Base-by-base conservation (phyloP, 106 monocot species). In the Vanilla planifolia region DNA sequence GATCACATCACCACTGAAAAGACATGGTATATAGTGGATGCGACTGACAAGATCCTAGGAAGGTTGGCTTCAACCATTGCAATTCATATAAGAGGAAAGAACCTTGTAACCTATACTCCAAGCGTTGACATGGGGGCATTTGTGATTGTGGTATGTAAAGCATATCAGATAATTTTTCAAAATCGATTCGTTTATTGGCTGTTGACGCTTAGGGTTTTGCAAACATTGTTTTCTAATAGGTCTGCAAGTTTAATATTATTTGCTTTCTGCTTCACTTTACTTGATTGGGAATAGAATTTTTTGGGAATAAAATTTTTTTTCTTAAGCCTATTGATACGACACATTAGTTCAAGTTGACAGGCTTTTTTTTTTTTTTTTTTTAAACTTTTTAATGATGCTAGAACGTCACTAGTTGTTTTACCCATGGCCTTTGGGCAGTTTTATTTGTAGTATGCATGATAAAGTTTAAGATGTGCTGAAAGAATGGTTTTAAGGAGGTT, bases 121-220 rank as follows among this genome's bases (percentile, higher is more conserved):
- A 86, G 85, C 53, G 94, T 94, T 25, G 94, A 94, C 73, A 94
- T 94, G 89, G 94, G 94, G 2, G 94, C 94, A n/a, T 94, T 67
- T 69, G 89, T 89, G 56, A 62, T 94, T 60, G 94, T 94, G 86
- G 94, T 93, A 85, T 50, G 69, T 59, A 37, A 17, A 59, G 0
- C 39, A 33, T 42, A 46, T 6, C 8, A 6, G 46, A 36, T 41
- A 27, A 30, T 16, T 67, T 9, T 35, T 36, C 5, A 57, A 35
- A 6, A 20, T 21, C 21, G 22, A 2, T 57, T 20, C 35, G 27
- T 36, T 36, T n/a, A 36, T 34, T 57, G 33, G 7, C 21, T 17
- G 34, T 36, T 57, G 17, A n/a, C n/a, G n/a, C n/a, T n/a, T n/a
- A n/a, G n/a, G n/a, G n/a, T n/a, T n/a, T n/a, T n/a, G n/a, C n/a